These are phyloP conservation scores for Cercospora sp. DNA, from an alignment of 2,329 filamentous ascomycete genomes.

Conservation along the genomic window DNA sequence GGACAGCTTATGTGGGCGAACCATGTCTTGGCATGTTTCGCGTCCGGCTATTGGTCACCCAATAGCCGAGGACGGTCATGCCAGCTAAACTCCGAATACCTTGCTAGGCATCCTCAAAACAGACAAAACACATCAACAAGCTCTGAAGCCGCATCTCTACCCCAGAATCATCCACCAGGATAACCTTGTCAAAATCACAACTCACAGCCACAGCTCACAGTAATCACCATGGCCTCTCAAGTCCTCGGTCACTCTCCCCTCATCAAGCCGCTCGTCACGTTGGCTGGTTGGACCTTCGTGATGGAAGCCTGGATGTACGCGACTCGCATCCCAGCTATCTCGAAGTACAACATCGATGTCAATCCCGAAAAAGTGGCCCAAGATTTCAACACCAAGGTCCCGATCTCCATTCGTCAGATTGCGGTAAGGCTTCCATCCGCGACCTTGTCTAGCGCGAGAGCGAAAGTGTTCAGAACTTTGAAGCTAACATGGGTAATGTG, in stretches of 20 bases:
- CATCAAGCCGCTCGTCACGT: constrained; percentile 29
- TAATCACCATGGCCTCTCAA: constrained; percentile 6
- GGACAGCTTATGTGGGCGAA: background rate
- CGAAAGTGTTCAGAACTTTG: background rate
- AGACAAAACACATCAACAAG: background rate
- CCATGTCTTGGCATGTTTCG: background rate
- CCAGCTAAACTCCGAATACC: background rate
- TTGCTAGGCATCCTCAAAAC: background rate
- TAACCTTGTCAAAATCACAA: background rate
- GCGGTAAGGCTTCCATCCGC: constrained; percentile 25
- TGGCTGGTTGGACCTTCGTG: constrained; percentile 43
- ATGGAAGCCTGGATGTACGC: constrained; percentile 46
- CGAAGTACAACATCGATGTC: constrained; percentile 30
- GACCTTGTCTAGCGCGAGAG: background rate
- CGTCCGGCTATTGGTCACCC: background rate
- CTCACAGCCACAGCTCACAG: background rate
- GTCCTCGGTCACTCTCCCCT: constrained; percentile 9
- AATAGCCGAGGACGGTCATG: background rate
- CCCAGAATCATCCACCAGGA: background rate
- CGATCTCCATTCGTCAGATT: constrained; percentile 26
- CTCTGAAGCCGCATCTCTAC: background rate
- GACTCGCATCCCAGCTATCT: constrained; percentile 39
- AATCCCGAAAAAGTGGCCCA: constrained; percentile 7
- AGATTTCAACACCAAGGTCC: constrained; percentile 25
- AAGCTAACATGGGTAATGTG: background rate